A percentile compares a stretch with the other conserved stretches of the same genome.
phyloP scores from a whole-genome alignment of 1,139 yeast genomes.

The Sugiyamaella castrensis region DNA sequence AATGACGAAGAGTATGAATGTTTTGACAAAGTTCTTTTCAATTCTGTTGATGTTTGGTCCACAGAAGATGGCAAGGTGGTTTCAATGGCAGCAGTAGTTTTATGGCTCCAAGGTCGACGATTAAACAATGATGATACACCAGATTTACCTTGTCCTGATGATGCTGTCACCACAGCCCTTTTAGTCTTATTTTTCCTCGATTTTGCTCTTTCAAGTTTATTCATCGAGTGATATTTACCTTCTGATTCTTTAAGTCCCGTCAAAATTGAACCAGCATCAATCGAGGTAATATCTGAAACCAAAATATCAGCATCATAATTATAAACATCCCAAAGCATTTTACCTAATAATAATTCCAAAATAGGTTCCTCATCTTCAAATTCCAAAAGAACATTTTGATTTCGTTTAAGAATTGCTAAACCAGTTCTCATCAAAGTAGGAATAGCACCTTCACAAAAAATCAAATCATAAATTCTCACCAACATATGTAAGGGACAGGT shows the following conservation, averaged over 20 bases:
- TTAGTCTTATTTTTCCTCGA: slow-evolving; percentile 7
- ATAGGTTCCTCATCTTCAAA: slow-evolving; percentile 59
- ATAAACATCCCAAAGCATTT: slow-evolving; percentile 48
- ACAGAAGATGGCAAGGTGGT: not conserved
- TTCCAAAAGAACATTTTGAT: slow-evolving; percentile 50
- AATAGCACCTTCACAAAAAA: slow-evolving; percentile 62
- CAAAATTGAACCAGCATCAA: slow-evolving; percentile 20
- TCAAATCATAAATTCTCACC: slow-evolving; percentile 54
- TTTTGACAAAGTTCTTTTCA: not conserved
- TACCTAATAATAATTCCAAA: slow-evolving; percentile 59
- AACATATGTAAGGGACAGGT: slow-evolving; percentile 55
- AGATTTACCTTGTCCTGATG: not conserved
- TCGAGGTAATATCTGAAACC: slow-evolving; percentile 45
- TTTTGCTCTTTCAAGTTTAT: slow-evolving; percentile 16
- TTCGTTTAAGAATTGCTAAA: slow-evolving; percentile 52
- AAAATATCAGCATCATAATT: slow-evolving; percentile 48
- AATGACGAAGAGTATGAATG: not conserved
- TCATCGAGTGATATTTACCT: slow-evolving; percentile 22
- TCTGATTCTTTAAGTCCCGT: slow-evolving; percentile 33
- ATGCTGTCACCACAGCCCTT: too few relatives aligned
- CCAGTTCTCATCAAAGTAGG: slow-evolving; percentile 60
- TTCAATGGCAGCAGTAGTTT: too few relatives aligned
- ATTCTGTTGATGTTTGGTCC: not conserved
- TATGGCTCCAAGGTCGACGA: too few relatives aligned
- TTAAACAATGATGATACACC: not conserved